Evolutionary conservation across 177 flowering plant species (phyloP).

Genomic region (Telopea speciosissima): DNA sequence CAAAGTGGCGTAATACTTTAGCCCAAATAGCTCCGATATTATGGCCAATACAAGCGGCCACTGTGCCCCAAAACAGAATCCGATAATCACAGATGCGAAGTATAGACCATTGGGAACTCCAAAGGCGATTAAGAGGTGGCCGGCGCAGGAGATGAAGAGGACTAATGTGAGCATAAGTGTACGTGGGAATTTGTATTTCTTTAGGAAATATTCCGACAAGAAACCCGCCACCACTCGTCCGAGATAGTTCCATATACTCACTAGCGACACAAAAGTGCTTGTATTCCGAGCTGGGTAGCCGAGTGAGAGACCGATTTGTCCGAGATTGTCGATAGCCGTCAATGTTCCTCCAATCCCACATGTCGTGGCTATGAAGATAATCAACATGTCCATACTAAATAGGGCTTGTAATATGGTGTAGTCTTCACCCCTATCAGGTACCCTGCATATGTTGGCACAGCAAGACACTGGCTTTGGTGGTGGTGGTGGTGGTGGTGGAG

Average conservation of each 20-base stretch:
- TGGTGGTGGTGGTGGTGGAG: too few relatives aligned
- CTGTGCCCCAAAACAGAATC: conserved; percentile 76
- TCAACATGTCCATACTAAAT: conserved; percentile 59
- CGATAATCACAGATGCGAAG: conserved; percentile 57
- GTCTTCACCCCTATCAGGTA: conserved; percentile 68
- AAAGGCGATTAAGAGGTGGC: conserved; percentile 64
- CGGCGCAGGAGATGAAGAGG: conserved; percentile 41
- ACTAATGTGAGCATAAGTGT: conserved; percentile 45
- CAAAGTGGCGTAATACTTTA: conserved; percentile 73
- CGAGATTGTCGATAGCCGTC: conserved; percentile 73
- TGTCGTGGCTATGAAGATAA: conserved; percentile 45
- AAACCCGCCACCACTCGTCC: conserved; percentile 65
- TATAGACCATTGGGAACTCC: conserved; percentile 37
- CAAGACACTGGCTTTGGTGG: conserved; percentile 20
- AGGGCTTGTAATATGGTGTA: conserved; percentile 72
- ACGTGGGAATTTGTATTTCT: conserved; percentile 46
- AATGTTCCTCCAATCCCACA: conserved; percentile 67
- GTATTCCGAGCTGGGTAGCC: conserved; percentile 46
- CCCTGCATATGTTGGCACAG: conserved; percentile 26
- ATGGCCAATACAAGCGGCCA: conserved; percentile 58
- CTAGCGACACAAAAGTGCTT: conserved; percentile 62
- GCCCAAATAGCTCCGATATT: conserved; percentile 78
- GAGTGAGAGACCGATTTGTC: conserved; percentile 60
- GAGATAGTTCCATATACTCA: conserved; percentile 75
- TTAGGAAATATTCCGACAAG: conserved; percentile 45